phyloP scores from a whole-genome alignment of 2,329 filamentous ascomycete species.

The Colletotrichum limetticola region DNA sequence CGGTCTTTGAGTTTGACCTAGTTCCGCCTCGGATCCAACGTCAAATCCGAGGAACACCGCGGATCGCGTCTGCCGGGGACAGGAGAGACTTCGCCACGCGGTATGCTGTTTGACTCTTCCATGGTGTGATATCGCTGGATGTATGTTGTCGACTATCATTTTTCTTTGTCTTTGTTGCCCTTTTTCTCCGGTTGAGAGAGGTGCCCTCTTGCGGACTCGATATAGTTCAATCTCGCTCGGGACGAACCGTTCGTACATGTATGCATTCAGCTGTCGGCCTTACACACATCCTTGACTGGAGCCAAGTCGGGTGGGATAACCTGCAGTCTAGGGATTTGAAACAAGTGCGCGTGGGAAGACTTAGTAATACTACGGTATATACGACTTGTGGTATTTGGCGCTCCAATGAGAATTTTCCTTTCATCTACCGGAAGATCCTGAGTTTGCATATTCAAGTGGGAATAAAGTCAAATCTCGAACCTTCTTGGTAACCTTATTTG shows the following conservation, averaged over 20 bases:
- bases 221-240: not conserved
- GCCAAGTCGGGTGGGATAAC: not conserved
- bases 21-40: not conserved
- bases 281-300: not conserved
- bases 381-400: not conserved
- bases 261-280: not conserved
- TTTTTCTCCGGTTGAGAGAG: not conserved
- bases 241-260: not conserved
- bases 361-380: not conserved
- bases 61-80: not conserved
- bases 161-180: not conserved
- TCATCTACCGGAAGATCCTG: not conserved
- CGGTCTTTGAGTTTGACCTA: not conserved
- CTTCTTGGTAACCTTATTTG: not conserved
- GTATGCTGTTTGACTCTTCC: not conserved
- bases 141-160: not conserved
- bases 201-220: not conserved
- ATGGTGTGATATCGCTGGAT: not conserved
- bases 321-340: not conserved
- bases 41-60: not conserved
- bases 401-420: not conserved
- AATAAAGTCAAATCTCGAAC: not conserved
- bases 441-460: not conserved
- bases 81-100: not conserved
- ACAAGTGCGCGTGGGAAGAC: not conserved